phyloP scores from a whole-genome alignment of 2,329 filamentous ascomycete genomes.

The Calonectria crousiana region DNA sequence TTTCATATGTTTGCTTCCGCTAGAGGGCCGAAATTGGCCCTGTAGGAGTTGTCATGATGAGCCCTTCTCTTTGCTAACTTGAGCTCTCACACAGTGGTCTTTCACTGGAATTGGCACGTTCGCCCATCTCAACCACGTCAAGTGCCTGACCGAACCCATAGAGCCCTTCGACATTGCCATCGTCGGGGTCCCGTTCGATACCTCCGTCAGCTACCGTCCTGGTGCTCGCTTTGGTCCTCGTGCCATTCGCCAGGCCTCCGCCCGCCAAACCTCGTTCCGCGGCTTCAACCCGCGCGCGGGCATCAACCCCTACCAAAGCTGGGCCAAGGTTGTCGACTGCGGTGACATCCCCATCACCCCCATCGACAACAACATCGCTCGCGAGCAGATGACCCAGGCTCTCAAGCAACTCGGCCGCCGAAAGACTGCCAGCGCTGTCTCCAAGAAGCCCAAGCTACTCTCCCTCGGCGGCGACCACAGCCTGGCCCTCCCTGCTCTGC shows the following conservation, averaged over 20 bases:
- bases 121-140: constrained; percentile 76
- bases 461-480: constrained; percentile 82
- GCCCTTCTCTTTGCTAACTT: constrained; percentile 16
- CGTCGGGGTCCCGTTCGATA: constrained; percentile 81
- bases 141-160: constrained; percentile 75
- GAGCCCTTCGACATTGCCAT: constrained; percentile 78
- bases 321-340: constrained; percentile 88
- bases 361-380: constrained; percentile 85
- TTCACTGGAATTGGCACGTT: constrained; percentile 83
- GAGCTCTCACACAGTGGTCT: constrained; percentile 46
- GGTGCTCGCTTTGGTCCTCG: constrained; percentile 84
- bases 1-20: not conserved
- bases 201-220: constrained; percentile 74
- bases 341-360: constrained; percentile 91
- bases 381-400: constrained; percentile 86
- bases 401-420: constrained; percentile 74
- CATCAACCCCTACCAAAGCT: constrained; percentile 86
- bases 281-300: constrained; percentile 84
- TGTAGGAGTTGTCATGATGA: constrained; percentile 7
- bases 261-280: constrained; percentile 82
- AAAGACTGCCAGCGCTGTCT: constrained; percentile 51
- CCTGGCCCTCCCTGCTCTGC: constrained; percentile 75
- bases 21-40: not conserved
- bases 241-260: constrained; percentile 86
- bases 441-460: constrained; percentile 67